Evolutionary conservation across 2,329 filamentous ascomycete species (phyloP), one percentile per base, ranked within the genome.

Genomic region (Clarireedia homoeocarpa): DNA sequence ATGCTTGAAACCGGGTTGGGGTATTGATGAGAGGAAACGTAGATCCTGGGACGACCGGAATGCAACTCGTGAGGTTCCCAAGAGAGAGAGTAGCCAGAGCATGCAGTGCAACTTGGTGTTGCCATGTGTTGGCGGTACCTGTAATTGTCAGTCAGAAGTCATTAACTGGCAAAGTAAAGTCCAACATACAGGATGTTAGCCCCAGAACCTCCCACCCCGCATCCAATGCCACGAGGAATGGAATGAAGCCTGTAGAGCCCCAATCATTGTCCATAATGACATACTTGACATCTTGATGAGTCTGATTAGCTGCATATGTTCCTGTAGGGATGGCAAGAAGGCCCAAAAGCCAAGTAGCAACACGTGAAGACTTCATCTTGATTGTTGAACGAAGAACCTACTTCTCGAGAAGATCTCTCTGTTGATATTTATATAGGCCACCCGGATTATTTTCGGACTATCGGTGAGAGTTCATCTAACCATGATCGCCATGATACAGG

Each of bases 11-110:
- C 0, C 73, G 68, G 40, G 71, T 65, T 0, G 72, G 71, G 0
- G 74, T 77, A 59, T 76, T 75, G 42, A 78, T 65, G 10, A 79
- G 65, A 0, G 76, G 77, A 58, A 73, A 77, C 59, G 76, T 68
- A 51, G 74, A 63, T 10, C 76, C 76, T 27, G 73, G 69, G 58
- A 74, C 71, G 2, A 78, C 75, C 0, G 76, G 76, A 39, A 79
- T 75, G 59, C 76, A 78, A 47, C 66, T 69, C 1, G 53, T 51
- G 7, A 78, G 62, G 51, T 73, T 73, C 14, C 75, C 75, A 12
- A 73, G 63, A 62, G 78, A 75, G 0, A 79, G 69, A 2, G 71
- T 73, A 2, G 75, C 74, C 1, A 79, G 67, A 2, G 71, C 76
- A 55, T 79, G 76, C 1, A 75, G 65, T 24, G 73, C 74, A 10